These are phyloP conservation scores for Penicillium maclennaniae DNA, from an alignment of 495 filamentous ascomycete species.

Conservation along the genomic window DNA sequence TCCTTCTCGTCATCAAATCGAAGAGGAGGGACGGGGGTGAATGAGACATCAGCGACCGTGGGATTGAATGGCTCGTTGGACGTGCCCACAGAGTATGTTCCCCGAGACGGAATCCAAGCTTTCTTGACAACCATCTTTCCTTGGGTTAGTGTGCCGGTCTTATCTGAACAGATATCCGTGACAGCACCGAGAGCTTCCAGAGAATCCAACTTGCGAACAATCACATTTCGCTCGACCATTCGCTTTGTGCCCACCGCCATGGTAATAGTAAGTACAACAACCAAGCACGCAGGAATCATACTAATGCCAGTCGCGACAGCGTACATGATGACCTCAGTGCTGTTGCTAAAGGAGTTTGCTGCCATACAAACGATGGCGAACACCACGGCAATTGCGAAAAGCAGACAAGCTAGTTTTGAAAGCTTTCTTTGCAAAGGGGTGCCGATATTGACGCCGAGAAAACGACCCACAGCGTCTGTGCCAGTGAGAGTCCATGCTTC, in stretches of 20 bases:
- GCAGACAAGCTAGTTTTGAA: slow-evolving; percentile 57
- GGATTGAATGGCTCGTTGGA: slow-evolving; percentile 49
- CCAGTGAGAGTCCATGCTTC: slow-evolving; percentile 56
- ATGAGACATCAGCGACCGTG: slow-evolving; percentile 39
- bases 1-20: slow-evolving; percentile 22
- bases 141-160: slow-evolving; percentile 76
- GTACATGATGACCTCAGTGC: slow-evolving; percentile 56
- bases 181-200: slow-evolving; percentile 83
- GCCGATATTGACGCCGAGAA: slow-evolving; percentile 58
- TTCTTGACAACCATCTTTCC: slow-evolving; percentile 77
- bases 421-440: slow-evolving; percentile 59
- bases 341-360: slow-evolving; percentile 47
- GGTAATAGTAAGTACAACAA: slow-evolving; percentile 62
- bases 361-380: slow-evolving; percentile 58
- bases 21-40: slow-evolving; percentile 28
- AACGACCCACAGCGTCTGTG: slow-evolving; percentile 57
- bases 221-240: slow-evolving; percentile 60
- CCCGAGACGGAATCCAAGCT: slow-evolving; percentile 60
- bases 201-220: slow-evolving; percentile 61
- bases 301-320: slow-evolving; percentile 57
- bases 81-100: slow-evolving; percentile 50
- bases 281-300: slow-evolving; percentile 60
- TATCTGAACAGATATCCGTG: slow-evolving; percentile 89
- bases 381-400: slow-evolving; percentile 56
- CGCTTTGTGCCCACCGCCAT: slow-evolving; percentile 59